phyloP scores from a whole-genome alignment of 2,329 filamentous ascomycete species.

The Fusarium dlaminii region DNA sequence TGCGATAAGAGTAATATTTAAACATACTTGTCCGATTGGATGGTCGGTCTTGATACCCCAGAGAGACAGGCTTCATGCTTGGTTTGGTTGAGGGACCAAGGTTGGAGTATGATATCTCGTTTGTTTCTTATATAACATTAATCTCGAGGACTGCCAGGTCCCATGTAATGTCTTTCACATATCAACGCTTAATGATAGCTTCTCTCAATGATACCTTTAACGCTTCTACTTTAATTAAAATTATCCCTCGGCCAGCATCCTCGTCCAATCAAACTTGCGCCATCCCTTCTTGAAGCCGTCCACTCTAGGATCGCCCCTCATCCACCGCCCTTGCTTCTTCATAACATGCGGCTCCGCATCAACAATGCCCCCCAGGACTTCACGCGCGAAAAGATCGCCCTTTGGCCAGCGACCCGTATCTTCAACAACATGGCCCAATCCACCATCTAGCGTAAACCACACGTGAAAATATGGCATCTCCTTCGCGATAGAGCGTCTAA shows the following conservation, averaged over 20 bases:
- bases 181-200: slow-evolving; percentile 14
- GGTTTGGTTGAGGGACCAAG: neutral
- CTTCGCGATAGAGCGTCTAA: slow-evolving; percentile 83
- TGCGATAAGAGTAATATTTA: slow-evolving; percentile 4
- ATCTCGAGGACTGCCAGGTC: slow-evolving; percentile 28
- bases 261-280: slow-evolving; percentile 91
- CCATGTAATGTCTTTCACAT: slow-evolving; percentile 39
- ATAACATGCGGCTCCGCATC: slow-evolving; percentile 83
- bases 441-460: slow-evolving; percentile 94
- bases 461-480: slow-evolving; percentile 99
- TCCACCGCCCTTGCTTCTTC: slow-evolving; percentile 91
- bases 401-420: slow-evolving; percentile 85
- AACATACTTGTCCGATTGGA: neutral
- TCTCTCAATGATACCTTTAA: neutral
- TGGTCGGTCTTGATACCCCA: slow-evolving; percentile 30
- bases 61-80: slow-evolving; percentile 1
- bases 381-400: slow-evolving; percentile 91
- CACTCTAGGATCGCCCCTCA: slow-evolving; percentile 71
- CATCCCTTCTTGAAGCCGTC: slow-evolving; percentile 86
- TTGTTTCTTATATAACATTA: slow-evolving; percentile 38
- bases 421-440: slow-evolving; percentile 91
- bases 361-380: slow-evolving; percentile 92
- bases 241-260: slow-evolving; percentile 59
- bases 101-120: slow-evolving; percentile 7
- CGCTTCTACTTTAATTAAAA: neutral